Evolutionary conservation across 768 basidiomycete species (phyloP).

Genomic region (Lentinula boryana): DNA sequence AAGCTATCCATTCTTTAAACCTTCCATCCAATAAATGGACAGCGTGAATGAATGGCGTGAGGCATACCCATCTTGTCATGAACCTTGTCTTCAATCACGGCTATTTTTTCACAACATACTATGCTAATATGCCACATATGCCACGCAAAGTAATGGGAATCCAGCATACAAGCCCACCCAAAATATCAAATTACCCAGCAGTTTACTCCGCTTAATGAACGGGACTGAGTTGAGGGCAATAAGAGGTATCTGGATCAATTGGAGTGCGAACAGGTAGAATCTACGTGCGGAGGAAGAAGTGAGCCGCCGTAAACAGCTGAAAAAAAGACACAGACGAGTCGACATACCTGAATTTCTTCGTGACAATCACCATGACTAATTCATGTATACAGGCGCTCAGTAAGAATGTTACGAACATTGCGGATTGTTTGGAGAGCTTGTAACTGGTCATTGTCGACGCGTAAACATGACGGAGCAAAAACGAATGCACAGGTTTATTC

Average conservation of each 20-base stretch:
- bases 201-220: constrained; percentile 72
- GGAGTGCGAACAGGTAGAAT: constrained; percentile 24
- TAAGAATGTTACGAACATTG: constrained; percentile 90
- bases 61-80: too few relatives aligned
- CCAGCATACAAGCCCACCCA: constrained; percentile 92
- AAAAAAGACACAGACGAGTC: constrained; percentile 44
- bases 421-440: constrained; percentile 67
- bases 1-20: too few relatives aligned
- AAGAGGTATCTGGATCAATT: constrained; percentile 89
- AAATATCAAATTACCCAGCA: constrained; percentile 82
- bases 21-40: too few relatives aligned
- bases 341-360: constrained; percentile 79
- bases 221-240: constrained; percentile 78
- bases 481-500: constrained; percentile 96
- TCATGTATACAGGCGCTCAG: constrained; percentile 89
- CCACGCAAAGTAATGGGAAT: constrained; percentile 89
- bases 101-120: too few relatives aligned
- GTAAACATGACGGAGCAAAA: constrained; percentile 93
- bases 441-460: constrained; percentile 79
- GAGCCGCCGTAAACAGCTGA: not conserved
- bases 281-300: constrained; percentile 24
- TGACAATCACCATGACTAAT: constrained; percentile 94
- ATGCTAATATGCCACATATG: constrained; percentile 49
- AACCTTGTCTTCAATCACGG: too few relatives aligned
- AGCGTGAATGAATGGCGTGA: too few relatives aligned